phyloP scores from a whole-genome alignment of 2,329 filamentous ascomycete species.

The Penicillium vulpinum region DNA sequence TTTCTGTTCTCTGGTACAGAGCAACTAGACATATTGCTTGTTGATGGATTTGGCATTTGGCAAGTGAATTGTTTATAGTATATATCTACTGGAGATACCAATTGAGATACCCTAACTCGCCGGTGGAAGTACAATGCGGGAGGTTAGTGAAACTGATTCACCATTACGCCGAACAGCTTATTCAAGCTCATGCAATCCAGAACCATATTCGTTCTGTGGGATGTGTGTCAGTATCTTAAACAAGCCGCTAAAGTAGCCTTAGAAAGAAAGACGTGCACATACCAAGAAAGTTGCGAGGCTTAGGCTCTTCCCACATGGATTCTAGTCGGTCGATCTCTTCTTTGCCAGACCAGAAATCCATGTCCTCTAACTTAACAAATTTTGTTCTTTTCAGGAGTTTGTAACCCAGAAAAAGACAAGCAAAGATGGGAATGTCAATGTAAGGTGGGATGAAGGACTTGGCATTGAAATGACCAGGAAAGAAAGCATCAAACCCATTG shows the following conservation, averaged over 20 bases:
- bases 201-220: conserved; percentile 34
- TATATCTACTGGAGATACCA: neutral
- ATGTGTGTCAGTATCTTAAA: neutral
- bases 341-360: conserved; percentile 28
- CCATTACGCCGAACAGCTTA: neutral
- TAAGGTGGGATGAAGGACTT: conserved; percentile 63
- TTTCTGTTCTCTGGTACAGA: neutral
- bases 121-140: neutral
- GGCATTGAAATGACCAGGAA: conserved; percentile 38
- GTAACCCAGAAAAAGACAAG: conserved; percentile 49
- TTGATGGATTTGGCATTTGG: neutral
- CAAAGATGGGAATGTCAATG: conserved; percentile 59
- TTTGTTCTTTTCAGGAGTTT: conserved; percentile 35
- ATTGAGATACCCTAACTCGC: neutral
- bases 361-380: conserved; percentile 32
- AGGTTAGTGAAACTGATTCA: neutral
- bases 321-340: conserved; percentile 27
- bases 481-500: conserved; percentile 60
- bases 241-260: too few relatives aligned
- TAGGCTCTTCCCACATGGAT: conserved; percentile 31
- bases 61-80: neutral
- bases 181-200: conserved; percentile 28
- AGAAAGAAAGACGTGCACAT: conserved; percentile 1
- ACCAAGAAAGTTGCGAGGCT: conserved; percentile 33
- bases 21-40: neutral